Base-by-base conservation (phyloP, 2,329 filamentous ascomycete species). In the Cladophialophora bantiana region DNA sequence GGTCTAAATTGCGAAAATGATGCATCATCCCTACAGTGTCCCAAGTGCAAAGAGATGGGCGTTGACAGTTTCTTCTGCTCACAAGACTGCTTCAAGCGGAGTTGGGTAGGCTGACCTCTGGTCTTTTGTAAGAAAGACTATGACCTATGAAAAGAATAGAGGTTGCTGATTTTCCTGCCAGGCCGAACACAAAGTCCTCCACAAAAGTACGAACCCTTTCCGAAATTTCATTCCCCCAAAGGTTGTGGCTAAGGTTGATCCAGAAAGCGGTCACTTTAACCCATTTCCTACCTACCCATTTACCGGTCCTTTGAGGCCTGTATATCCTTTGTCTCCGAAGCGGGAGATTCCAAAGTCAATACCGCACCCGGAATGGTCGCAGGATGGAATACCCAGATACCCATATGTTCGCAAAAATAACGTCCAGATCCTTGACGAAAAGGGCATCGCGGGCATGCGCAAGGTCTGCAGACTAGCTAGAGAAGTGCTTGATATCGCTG, bases 51-150 rank as follows among this genome's bases (percentile, higher is more conserved):
- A 75, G 97, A 97, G 81, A 83, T 94, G 53, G 92, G 90, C 62
- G 90, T 94, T 77, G 92, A 95, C 76, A 96, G 93, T 82, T 97
- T 89, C 81, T 99, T 98, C 83, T 99, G 95, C 83, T 93, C 93
- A 34, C 95, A 99, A 80, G 95, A 98, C 74, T 99, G 95, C 84
- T 99, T 99, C 83, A 98, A 97, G 85, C 90, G 89, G 80, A 99
- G 93, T 84, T 99, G 95, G 95, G 95, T 98, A 88, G 74, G 87
- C 73, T 73, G 70, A 73, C 73, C 74, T 74, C 45, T 69, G 54
- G 64, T 71, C 62, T 62, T 64, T 62, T 64, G 61, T 66, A 59
- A 64, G 70, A 67, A 64, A 65, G 67, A 68, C 64, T 69, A 31
- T 59, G 67, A 34, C 34, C 31, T 4, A 13, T 9, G 56, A 35